Conservation (phyloP, 2,329 filamentous ascomycete genomes). For the Sclerotinia spermophila region DNA sequence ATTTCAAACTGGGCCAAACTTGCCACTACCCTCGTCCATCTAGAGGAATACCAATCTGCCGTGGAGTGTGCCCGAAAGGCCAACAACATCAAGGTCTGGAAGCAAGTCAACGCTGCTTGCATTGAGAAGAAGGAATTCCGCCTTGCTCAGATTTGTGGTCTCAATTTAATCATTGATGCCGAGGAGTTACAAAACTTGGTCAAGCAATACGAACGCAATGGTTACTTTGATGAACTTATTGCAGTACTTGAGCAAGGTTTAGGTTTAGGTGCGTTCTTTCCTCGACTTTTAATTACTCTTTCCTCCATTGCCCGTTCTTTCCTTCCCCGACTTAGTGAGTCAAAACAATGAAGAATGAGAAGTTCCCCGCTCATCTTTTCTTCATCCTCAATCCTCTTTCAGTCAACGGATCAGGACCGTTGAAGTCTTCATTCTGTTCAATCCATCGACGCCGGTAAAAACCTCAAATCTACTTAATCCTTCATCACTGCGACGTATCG, state of each 20-base stretch:
- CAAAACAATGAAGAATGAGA: background rate
- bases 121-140: conserved; percentile 98
- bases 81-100: conserved; percentile 99
- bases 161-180: conserved; percentile 96
- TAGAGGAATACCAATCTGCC: conserved; percentile 94
- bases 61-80: conserved; percentile 98
- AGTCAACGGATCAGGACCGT: background rate
- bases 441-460: background rate
- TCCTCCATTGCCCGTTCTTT: background rate
- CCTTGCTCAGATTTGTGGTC: conserved; percentile 95
- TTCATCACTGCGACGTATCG: no score
- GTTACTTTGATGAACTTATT: conserved; percentile 98
- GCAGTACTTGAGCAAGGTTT: conserved; percentile 89
- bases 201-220: conserved; percentile 93
- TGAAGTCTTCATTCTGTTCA: background rate
- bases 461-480: no score
- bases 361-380: background rate
- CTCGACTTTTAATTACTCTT: background rate
- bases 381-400: background rate
- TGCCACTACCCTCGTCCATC: conserved; percentile 93
- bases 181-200: conserved; percentile 91
- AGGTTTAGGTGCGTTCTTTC: conserved; percentile 52
- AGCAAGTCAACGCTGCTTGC: conserved; percentile 94
- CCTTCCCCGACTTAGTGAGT: background rate
- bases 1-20: conserved; percentile 99